Base-by-base conservation (phyloP, 306 rosid species). In the Oemleria cerasiformis region DNA sequence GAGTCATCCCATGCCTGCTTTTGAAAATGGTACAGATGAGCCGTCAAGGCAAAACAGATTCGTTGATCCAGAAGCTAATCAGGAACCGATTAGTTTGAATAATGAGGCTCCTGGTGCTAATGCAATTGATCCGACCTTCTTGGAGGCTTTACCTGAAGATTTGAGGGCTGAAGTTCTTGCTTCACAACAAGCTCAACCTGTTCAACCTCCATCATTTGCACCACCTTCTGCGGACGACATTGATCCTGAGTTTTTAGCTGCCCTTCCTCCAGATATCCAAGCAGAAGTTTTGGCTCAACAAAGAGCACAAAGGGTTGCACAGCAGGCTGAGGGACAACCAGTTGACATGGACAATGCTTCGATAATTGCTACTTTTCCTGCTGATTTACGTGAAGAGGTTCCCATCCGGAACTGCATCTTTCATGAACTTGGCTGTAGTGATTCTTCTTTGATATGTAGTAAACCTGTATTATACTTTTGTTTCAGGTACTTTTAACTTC, bases 311-410 rank as follows among this genome's bases (percentile, higher is more conserved):
- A 88, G 97, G 83, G 88, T 86, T 77, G 87, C 89, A 59, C 99
- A 85, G 44, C 96, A 84, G 85, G 96, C 96, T 63, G 99, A 95
- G 84, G 99, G 99, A 83, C 99, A 88, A 63, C 97, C 97, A 5
- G 97, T 95, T 79, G 99, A 95, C 76, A 91, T 95, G 99, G 97
- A 95, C 68, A 95, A 91, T 76, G 97, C 96, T 70, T 95, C 99
- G 1, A 92, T 95, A 70, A 95, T 95, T 86, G 97, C 99, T 66
- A 91, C 99, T 47, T 88, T 95, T 78, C 99, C 99, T 76, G 96
- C 97, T 86, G 97, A 95, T 84, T 82, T 95, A 84, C 97, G 99
- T 63, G 96, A 95, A 88, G 97, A 95, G 96, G 99, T 89, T 85
- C 77, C 71, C 59, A 73, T 83, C 67, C 78, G 61, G 74, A 47